Evolutionary conservation across 1,284 basidiomycete species (phyloP).

Genomic region (Ceratobasidium sp.): DNA sequence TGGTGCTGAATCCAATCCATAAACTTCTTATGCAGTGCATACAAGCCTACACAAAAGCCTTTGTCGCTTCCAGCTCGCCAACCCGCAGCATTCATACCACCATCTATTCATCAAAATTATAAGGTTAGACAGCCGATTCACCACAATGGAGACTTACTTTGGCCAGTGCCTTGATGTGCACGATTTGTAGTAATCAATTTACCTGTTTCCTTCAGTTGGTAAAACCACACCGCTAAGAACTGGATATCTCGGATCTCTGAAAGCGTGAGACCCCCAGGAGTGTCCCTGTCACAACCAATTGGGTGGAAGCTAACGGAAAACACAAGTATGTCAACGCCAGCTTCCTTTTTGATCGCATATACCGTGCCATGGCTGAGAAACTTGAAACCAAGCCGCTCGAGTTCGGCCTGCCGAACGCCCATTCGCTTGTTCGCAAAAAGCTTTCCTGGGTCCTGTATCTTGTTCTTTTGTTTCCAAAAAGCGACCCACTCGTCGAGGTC

Average conservation of each 20-base stretch:
- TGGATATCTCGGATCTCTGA: not conserved
- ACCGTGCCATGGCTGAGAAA: not conserved
- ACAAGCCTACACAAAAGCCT: not conserved
- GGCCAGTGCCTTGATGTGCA: not conserved
- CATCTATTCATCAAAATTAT: too few species aligned
- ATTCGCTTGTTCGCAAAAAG: not conserved
- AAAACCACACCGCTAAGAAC: not conserved
- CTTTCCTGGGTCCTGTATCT: too few species aligned
- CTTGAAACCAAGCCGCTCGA: not conserved
- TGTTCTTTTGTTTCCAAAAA: too few species aligned
- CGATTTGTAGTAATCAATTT: not conserved
- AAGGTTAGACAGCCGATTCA: too few species aligned
- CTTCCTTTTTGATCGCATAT: not conserved
- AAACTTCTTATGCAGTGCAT: too few species aligned
- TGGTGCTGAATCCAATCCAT: too few species aligned
- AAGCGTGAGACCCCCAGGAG: not conserved
- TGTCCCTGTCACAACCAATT: not conserved
- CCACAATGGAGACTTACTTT: too few species aligned
- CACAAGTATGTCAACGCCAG: not conserved
- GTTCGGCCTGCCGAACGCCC: not conserved
- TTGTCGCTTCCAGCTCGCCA: not conserved
- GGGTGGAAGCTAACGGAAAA: not conserved
- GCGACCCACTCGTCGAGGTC: too few species aligned
- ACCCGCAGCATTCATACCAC: not conserved
- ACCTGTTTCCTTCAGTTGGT: not conserved